Percentiles rank a stretch among this genome's conserved stretches.
Conservation (phyloP, 768 basidiomycete genomes). For the Podaxis carcinomalis region DNA sequence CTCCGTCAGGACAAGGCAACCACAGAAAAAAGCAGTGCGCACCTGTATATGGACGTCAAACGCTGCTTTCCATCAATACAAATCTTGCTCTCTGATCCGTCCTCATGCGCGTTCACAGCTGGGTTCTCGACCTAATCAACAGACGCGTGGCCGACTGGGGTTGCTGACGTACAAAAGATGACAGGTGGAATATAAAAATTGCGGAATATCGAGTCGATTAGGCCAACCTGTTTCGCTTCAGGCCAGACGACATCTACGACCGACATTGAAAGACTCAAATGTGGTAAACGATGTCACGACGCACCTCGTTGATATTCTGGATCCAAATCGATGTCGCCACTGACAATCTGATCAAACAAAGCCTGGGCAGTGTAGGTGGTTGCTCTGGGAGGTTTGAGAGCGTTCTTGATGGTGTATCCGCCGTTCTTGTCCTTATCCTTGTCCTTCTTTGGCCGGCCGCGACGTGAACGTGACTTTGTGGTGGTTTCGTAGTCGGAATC, state of each 20-base stretch:
- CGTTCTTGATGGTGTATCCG: conserved; percentile 35
- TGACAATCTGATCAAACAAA: conserved; percentile 60
- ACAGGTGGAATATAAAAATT: conserved; percentile 65
- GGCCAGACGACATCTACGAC: conserved; percentile 73
- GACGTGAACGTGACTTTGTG: neutral
- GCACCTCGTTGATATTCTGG: conserved; percentile 78
- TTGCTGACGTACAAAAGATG: conserved; percentile 51
- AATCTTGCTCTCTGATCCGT: conserved; percentile 61
- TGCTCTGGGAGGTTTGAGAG: conserved; percentile 50
- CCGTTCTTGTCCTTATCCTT: conserved; percentile 20
- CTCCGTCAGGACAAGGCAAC: neutral
- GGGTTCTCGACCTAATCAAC: neutral
- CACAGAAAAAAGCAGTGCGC: conserved; percentile 17
- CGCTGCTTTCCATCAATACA: conserved; percentile 84
- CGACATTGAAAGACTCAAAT: neutral
- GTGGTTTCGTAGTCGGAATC: neutral
- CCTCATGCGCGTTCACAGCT: conserved; percentile 48
- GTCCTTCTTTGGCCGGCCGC: conserved; percentile 1
- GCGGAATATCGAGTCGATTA: conserved; percentile 75
- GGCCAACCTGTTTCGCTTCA: conserved; percentile 65
- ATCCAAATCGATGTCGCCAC: conserved; percentile 63
- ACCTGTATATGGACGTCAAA: conserved; percentile 70
- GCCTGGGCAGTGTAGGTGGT: conserved; percentile 64
- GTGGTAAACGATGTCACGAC: conserved; percentile 8
- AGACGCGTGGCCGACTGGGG: neutral